These are phyloP conservation scores for Amanita inopinata DNA, from an alignment of 768 basidiomycete species.

Conservation along the genomic window DNA sequence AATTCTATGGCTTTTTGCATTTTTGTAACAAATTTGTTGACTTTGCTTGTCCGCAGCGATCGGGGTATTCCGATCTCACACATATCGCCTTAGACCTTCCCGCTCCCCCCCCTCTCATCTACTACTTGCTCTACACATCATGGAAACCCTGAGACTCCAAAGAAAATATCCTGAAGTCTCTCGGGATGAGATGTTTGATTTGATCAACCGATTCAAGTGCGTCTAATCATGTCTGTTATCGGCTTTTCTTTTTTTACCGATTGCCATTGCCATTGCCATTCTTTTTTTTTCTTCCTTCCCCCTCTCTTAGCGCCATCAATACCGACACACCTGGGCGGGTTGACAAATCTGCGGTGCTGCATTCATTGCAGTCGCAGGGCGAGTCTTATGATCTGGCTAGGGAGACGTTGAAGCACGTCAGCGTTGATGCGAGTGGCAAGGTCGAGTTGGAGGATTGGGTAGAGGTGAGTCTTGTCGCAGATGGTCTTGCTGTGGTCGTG, in stretches of 20 bases:
- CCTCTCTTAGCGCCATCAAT: slow-evolving; percentile 45
- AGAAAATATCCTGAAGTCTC: slow-evolving; percentile 90
- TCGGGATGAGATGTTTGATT: slow-evolving; percentile 89
- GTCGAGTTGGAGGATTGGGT: slow-evolving; percentile 98
- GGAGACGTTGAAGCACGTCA: slow-evolving; percentile 89
- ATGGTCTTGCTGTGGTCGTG: slow-evolving; percentile 8
- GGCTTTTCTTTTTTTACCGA: neutral
- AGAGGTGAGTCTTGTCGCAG: too few species aligned
- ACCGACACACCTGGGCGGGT: slow-evolving; percentile 78
- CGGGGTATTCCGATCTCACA: neutral
- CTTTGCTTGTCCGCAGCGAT: slow-evolving; percentile 3
- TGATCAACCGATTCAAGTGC: slow-evolving; percentile 94
- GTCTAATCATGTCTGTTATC: slow-evolving; percentile 21
- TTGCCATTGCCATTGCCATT: neutral
- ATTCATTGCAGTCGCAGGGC: slow-evolving; percentile 67
- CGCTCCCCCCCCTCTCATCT: neutral
- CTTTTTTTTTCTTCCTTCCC: neutral
- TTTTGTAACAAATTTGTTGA: too few species aligned
- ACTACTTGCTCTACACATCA: slow-evolving; percentile 18
- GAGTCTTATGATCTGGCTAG: slow-evolving; percentile 86
- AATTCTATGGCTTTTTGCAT: too few species aligned
- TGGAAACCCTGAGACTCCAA: slow-evolving; percentile 81
- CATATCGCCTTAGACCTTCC: neutral
- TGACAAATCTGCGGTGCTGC: slow-evolving; percentile 74
- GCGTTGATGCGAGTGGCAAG: slow-evolving; percentile 89